phyloP scores from a whole-genome alignment of 345 rosid species.

The Syzygium oleosum region DNA sequence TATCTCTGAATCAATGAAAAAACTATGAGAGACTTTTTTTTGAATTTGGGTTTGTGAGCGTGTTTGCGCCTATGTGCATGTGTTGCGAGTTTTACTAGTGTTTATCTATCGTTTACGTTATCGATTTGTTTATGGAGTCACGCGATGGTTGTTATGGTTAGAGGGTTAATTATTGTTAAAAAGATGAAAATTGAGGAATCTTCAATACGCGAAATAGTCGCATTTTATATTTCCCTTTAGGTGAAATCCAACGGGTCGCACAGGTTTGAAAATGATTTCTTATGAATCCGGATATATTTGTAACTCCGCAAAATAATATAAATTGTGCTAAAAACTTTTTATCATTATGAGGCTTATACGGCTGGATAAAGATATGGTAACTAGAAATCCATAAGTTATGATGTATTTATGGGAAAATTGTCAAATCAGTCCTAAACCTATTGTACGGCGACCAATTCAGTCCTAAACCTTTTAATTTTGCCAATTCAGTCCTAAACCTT shows the following conservation, averaged over 20 bases:
- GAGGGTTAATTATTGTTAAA: not conserved
- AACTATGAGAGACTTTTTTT: not conserved
- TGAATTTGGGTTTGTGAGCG: not conserved
- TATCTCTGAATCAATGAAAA: too few species aligned
- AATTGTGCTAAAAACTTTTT: not conserved
- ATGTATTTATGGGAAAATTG: too few species aligned
- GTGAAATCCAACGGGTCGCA: not conserved
- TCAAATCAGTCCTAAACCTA: too few species aligned
- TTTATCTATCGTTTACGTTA: not conserved
- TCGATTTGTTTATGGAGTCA: not conserved
- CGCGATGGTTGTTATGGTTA: not conserved
- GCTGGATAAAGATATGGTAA: not conserved
- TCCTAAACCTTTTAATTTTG: too few species aligned
- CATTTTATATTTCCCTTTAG: not conserved
- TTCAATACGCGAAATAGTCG: not conserved
- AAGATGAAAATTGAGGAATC: not conserved
- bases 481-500: too few species aligned
- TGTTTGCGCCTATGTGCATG: not conserved
- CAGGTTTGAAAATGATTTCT: not conserved
- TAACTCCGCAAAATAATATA: not conserved
- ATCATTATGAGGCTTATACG: not conserved
- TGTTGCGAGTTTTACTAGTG: not conserved
- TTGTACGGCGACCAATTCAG: too few species aligned
- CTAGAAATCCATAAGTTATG: not conserved
- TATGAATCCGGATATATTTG: not conserved